Percentiles rank a stretch among this genome's conserved stretches.
These are phyloP conservation scores for Ustilago bromivora DNA, from an alignment of 1,284 basidiomycete genomes.

Conservation along the genomic window DNA sequence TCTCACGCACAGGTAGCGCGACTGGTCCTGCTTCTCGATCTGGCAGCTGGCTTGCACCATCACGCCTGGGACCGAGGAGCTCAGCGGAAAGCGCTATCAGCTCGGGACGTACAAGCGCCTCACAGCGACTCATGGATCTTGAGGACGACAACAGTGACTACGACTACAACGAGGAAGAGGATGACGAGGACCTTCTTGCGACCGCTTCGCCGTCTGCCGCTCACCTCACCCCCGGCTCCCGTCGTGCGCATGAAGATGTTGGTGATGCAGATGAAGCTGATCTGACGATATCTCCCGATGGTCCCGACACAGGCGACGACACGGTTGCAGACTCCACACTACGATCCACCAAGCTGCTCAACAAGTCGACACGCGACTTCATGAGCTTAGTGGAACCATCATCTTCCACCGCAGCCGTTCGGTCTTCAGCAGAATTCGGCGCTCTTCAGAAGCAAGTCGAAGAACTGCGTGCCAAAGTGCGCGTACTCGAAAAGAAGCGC, in stretches of 20 bases:
- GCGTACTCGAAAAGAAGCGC: slow-evolving; percentile 86
- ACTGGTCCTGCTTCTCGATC: slow-evolving; percentile 20
- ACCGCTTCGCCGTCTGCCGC: not conserved
- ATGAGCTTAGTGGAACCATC: slow-evolving; percentile 53
- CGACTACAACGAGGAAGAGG: slow-evolving; percentile 19
- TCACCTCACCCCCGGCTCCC: not conserved
- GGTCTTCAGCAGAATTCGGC: slow-evolving; percentile 43
- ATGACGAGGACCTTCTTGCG: slow-evolving; percentile 18
- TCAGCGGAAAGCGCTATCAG: slow-evolving; percentile 40
- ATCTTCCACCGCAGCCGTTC: slow-evolving; percentile 14
- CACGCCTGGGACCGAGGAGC: slow-evolving; percentile 36
- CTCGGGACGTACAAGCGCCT: slow-evolving; percentile 40
- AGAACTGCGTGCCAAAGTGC: slow-evolving; percentile 84
- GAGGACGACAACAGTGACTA: slow-evolving; percentile 15
- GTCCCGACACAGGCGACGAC: not conserved
- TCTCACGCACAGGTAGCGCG: slow-evolving; percentile 35
- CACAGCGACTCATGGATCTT: slow-evolving; percentile 26
- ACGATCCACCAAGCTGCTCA: slow-evolving; percentile 32
- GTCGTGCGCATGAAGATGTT: slow-evolving; percentile 10
- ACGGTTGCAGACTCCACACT: slow-evolving; percentile 20
- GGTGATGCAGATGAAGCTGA: slow-evolving; percentile 30
- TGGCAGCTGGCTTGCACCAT: slow-evolving; percentile 37
- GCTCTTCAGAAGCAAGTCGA: slow-evolving; percentile 61
- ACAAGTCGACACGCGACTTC: slow-evolving; percentile 50
- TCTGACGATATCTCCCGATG: slow-evolving; percentile 32